Evolutionary conservation across 2,329 filamentous ascomycete genomes (phyloP).

Genomic region (Aspergillus fructus): DNA sequence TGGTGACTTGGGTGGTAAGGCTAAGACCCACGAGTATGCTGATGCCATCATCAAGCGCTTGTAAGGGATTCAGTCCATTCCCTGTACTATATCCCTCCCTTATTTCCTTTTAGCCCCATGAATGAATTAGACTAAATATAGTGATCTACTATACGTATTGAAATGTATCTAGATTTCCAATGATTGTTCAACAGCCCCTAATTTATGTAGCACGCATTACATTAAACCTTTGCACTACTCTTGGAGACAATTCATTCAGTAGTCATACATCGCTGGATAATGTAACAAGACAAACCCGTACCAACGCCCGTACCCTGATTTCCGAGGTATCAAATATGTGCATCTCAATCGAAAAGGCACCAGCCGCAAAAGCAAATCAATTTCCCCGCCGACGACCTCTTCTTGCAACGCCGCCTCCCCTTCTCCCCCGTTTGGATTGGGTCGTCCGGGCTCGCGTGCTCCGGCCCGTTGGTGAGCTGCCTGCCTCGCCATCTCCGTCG

Average conservation of each 20-base stretch:
- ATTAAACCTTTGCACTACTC: neutral
- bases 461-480: constrained; percentile 35
- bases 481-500: constrained; percentile 34
- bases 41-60: constrained; percentile 78
- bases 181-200: constrained; percentile 5
- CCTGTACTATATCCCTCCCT: constrained; percentile 39
- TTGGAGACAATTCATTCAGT: neutral
- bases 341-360: constrained; percentile 1
- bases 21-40: constrained; percentile 94
- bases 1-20: constrained; percentile 91
- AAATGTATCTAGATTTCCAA: constrained; percentile 31
- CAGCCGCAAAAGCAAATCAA: constrained; percentile 4
- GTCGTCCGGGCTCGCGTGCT: constrained; percentile 38
- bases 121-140: constrained; percentile 39
- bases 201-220: neutral
- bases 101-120: constrained; percentile 32
- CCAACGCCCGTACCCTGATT: constrained; percentile 17
- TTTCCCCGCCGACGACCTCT: constrained; percentile 34
- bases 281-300: constrained; percentile 3
- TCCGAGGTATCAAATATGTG: constrained; percentile 29
- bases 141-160: constrained; percentile 37
- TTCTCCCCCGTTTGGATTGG: constrained; percentile 37
- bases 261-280: neutral
- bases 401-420: constrained; percentile 36
- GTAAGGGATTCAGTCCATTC: constrained; percentile 33